Base-by-base conservation (phyloP, 2,329 filamentous ascomycete species). In the Trichoderma sp. region DNA sequence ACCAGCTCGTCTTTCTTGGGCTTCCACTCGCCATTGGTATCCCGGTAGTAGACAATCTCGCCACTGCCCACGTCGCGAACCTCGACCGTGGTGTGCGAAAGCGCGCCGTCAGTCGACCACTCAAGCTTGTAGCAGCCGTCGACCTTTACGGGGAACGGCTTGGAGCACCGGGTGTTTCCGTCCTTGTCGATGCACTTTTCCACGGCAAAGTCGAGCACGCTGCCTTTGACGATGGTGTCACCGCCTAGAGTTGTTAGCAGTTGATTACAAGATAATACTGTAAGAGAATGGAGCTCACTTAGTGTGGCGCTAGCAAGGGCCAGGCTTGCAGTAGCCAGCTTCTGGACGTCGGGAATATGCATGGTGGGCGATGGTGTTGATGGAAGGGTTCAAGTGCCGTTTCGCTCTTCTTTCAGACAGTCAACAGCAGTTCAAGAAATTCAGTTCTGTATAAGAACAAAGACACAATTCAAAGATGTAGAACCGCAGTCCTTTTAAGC, bases 111-210 rank as follows among this genome's bases (percentile, higher is more conserved):
- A 1, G 61, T 65, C 2, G 61, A 65, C 61, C 61, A 65, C 34
- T 65, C 51, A 3, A 65, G 16, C 5, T 28, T 43, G 34, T 55
- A 55, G 51, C 61, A 65, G 6, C 32, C 37, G 18, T 37, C 61
- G 0, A 30, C 34, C 18, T 55, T 65, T 1, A 65, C 61, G 11
- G 34, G 34, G 14, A 65, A 65, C 0, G 61, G 61, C 61, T 65
- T 65, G 34, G 61, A 43, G 34, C 61, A 65, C 32, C 61, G 61
- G 21, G 55, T 11, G 34, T 65, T 65, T 54, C 61, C 61, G 51
- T 65, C 61, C 3, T 51, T 39, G 26, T 65, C 61, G 51, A 65
- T 30, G 34, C 61, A 65, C 3, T 65, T 65, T 14, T 65, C 61
- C 1, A 65, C 61, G 7, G 61, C 61, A 39, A 43, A 65, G 34